Conservation (phyloP, 1,284 basidiomycete species). For the Microbotryum silenes-acaulis region DNA sequence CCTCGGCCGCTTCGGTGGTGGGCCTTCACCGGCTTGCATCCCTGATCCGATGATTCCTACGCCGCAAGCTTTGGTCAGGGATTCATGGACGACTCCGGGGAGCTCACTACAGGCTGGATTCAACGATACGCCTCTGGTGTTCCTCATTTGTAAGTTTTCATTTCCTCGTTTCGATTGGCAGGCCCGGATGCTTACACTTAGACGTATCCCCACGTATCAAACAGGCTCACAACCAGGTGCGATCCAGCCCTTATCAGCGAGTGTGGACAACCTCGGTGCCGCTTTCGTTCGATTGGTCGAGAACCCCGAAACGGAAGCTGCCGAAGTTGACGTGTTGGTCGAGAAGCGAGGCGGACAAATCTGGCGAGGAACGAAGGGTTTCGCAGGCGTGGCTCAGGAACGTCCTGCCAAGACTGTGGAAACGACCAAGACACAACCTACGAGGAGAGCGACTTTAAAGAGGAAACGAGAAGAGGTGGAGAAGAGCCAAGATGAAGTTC, state of each 20-base stretch:
- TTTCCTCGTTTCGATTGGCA: not conserved
- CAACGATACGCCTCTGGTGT: conserved; percentile 15
- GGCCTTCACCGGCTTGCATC: conserved; percentile 24
- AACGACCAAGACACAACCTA: not conserved
- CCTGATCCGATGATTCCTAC: conserved; percentile 15
- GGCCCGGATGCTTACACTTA: not conserved
- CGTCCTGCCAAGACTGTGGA: not conserved
- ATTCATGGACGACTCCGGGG: conserved; percentile 29
- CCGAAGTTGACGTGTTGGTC: too few species aligned
- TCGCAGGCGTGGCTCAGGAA: too few species aligned
- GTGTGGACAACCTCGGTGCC: too few species aligned
- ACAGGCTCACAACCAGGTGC: conserved; percentile 16
- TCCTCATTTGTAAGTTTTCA: conserved; percentile 20
- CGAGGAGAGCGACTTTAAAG: not conserved
- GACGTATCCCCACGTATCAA: too few species aligned
- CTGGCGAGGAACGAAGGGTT: too few species aligned
- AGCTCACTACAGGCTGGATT: conserved; percentile 14
- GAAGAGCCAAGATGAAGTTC: not conserved
- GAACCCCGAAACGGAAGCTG: too few species aligned
- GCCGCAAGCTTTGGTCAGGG: conserved; percentile 30
- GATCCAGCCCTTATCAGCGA: conserved; percentile 1
- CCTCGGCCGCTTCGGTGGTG: conserved; percentile 30
- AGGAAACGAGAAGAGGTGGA: conserved; percentile 3
- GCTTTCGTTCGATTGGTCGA: too few species aligned
- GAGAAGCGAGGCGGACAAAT: too few species aligned